Conservation (phyloP, 2,329 filamentous ascomycete genomes). For the Venturia asperata region DNA sequence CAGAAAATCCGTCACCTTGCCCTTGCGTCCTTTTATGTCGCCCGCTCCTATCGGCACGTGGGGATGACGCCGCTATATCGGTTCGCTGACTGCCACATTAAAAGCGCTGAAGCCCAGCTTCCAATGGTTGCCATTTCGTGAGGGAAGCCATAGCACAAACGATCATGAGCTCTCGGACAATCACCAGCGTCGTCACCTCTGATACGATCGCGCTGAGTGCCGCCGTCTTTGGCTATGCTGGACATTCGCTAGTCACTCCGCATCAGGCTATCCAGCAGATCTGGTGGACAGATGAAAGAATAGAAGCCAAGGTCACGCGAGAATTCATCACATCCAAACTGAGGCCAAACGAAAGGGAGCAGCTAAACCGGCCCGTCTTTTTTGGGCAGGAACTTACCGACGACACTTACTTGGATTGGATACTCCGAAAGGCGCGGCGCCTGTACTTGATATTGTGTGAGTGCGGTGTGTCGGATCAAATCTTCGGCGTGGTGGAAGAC, state of each 20-base stretch:
- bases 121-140: neutral
- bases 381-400: conserved; percentile 65
- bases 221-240: conserved; percentile 44
- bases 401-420: conserved; percentile 73
- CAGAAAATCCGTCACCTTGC: neutral
- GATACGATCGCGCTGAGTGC: conserved; percentile 43
- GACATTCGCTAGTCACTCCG: conserved; percentile 44
- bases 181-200: conserved; percentile 37
- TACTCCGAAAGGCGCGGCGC: conserved; percentile 59
- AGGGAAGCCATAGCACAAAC: conserved; percentile 1
- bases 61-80: neutral
- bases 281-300: conserved; percentile 67
- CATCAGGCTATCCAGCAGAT: conserved; percentile 44
- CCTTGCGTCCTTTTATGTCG: conserved; percentile 1
- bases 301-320: conserved; percentile 62
- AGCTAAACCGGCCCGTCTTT: conserved; percentile 54
- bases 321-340: conserved; percentile 61
- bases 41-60: neutral
- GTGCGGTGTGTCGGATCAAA: conserved; percentile 62
- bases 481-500: conserved; percentile 67
- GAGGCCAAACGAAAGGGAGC: conserved; percentile 53
- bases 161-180: conserved; percentile 26
- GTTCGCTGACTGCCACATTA: conserved; percentile 9
- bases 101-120: conserved; percentile 6
- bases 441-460: conserved; percentile 67